phyloP scores from a whole-genome alignment of 176 grass and related monocot genomes.

The Musa beccarii region DNA sequence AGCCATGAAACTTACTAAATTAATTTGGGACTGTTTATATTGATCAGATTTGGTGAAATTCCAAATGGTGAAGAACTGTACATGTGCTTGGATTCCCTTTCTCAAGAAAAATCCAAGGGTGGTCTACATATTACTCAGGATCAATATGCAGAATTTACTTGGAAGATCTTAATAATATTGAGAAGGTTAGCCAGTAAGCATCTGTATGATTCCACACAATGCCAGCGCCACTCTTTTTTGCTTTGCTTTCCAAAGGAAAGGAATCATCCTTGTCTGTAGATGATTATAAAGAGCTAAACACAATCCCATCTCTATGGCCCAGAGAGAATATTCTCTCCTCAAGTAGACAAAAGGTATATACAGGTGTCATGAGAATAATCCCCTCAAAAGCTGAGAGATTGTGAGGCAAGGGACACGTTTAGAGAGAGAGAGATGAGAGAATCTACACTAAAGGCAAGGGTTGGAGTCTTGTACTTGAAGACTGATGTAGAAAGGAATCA shows the following conservation, averaged over 20 bases:
- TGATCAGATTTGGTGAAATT: too few species aligned
- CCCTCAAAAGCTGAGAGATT: neutral
- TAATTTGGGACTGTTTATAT: too few species aligned
- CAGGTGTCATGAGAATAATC: slow-evolving; percentile 2
- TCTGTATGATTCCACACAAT: neutral
- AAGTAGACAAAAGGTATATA: slow-evolving; percentile 13
- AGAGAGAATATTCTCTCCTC: slow-evolving; percentile 8
- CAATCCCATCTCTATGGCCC: neutral
- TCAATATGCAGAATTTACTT: too few species aligned
- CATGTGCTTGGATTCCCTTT: too few species aligned
- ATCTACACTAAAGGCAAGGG: neutral
- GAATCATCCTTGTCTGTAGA: neutral
- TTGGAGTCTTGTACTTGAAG: slow-evolving; percentile 40
- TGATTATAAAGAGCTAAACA: neutral
- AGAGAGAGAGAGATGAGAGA: neutral
- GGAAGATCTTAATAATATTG: too few species aligned
- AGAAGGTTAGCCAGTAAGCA: neutral
- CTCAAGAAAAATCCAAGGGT: too few species aligned
- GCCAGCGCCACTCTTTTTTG: neutral
- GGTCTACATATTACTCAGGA: too few species aligned
- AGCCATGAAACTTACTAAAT: too few species aligned
- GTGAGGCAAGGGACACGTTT: neutral
- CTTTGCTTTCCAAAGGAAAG: neutral
- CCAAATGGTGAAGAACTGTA: too few species aligned
- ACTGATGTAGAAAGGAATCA: slow-evolving; percentile 88